Conservation (phyloP, 208 protist species). For the Crithidia expoeki region DNA sequence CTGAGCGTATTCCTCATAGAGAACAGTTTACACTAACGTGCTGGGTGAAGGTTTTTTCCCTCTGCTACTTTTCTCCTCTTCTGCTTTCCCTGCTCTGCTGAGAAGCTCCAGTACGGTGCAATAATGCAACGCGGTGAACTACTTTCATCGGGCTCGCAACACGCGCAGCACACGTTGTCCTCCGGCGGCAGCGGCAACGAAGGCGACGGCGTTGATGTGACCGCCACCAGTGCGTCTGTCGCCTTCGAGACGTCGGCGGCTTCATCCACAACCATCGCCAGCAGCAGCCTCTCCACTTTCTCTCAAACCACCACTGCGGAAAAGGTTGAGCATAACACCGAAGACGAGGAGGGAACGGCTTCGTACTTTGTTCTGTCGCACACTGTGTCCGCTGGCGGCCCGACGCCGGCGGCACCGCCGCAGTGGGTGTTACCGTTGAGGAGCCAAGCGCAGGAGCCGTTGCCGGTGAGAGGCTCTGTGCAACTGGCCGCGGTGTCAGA, state of each 20-base stretch:
- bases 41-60: no score
- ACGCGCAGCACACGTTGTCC: not conserved
- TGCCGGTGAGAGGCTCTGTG: not conserved
- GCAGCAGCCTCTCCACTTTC: slow-evolving; percentile 34
- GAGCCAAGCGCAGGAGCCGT: not conserved
- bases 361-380: not conserved
- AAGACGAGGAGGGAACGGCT: not conserved
- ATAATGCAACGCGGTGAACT: not conserved
- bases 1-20: no score
- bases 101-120: no score
- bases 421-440: not conserved
- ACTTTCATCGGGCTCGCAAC: not conserved
- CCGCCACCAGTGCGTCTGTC: slow-evolving; percentile 2
- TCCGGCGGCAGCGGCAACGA: not conserved
- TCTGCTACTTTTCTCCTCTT: no score
- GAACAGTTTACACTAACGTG: no score
- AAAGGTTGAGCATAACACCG: not conserved
- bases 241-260: slow-evolving; percentile 1
- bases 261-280: slow-evolving; percentile 25
- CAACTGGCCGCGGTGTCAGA: no score
- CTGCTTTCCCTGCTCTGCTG: not conserved
- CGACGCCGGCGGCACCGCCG: not conserved
- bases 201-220: not conserved
- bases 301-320: slow-evolving; percentile 14
- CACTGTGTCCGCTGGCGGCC: not conserved